Evolutionary conservation across 176 grass and related monocot species (phyloP).

Genomic region (Zoysia pacifica): DNA sequence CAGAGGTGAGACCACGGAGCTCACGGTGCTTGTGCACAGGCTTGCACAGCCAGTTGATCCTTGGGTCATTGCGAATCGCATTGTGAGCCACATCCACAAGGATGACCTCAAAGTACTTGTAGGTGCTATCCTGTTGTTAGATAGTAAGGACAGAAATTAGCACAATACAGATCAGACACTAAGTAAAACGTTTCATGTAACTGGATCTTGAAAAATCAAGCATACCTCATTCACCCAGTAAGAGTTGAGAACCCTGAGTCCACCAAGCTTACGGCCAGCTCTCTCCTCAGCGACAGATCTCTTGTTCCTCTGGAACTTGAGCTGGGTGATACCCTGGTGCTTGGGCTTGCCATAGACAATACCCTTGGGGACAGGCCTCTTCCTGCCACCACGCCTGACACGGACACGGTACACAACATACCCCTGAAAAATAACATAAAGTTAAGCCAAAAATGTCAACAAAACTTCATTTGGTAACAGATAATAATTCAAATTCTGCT

Average conservation of each 20-base stretch:
- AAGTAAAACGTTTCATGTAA: background rate
- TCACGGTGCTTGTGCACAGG: slow-evolving; percentile 87
- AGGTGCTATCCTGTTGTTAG: slow-evolving; percentile 53
- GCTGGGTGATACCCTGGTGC: slow-evolving; percentile 88
- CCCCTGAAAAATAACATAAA: slow-evolving; percentile 31
- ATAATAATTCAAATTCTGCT: background rate
- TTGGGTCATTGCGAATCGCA: slow-evolving; percentile 70
- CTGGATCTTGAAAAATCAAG: background rate
- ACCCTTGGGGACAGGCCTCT: slow-evolving; percentile 82
- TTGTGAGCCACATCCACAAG: slow-evolving; percentile 73
- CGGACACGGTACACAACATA: slow-evolving; percentile 67
- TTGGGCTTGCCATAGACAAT: slow-evolving; percentile 93
- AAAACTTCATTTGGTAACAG: background rate
- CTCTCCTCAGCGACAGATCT: slow-evolving; percentile 93
- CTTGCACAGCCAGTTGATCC: slow-evolving; percentile 89
- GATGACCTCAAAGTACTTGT: slow-evolving; percentile 74
- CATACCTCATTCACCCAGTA: slow-evolving; percentile 92
- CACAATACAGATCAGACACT: background rate
- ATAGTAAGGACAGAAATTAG: background rate
- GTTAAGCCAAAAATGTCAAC: background rate
- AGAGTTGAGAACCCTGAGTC: slow-evolving; percentile 87
- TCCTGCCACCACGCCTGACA: slow-evolving; percentile 76
- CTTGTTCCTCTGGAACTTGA: slow-evolving; percentile 97
- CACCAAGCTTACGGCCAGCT: slow-evolving; percentile 77
- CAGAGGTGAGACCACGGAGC: slow-evolving; percentile 85